Conservation (phyloP, 805 yeast genomes). For the Yamadazyma tumulicola region DNA sequence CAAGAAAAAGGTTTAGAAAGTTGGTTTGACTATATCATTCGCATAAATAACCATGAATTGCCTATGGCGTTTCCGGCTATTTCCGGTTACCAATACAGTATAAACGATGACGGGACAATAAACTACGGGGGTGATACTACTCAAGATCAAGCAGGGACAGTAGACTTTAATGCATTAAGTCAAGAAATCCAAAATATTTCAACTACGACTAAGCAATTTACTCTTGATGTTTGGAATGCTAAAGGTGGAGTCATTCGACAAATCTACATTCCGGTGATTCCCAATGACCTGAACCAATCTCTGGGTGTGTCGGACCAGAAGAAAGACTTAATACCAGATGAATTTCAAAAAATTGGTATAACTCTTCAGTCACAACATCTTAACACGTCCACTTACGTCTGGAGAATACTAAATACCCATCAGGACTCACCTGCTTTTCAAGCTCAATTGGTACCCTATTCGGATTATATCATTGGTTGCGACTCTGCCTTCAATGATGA, state of each 20-base stretch:
- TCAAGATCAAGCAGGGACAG: conserved; percentile 29
- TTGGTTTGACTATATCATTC: conserved; percentile 85
- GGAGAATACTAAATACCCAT: conserved; percentile 77
- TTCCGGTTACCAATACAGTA: conserved; percentile 25
- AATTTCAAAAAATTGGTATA: conserved; percentile 56
- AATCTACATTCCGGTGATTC: conserved; percentile 23
- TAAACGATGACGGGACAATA: conserved; percentile 40
- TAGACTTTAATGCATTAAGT: conserved; percentile 41
- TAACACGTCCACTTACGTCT: conserved; percentile 72
- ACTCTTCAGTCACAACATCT: conserved; percentile 76
- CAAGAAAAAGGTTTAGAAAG: conserved; percentile 54
- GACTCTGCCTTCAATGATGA: conserved; percentile 60
- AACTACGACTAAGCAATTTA: conserved; percentile 34
- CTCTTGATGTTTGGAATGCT: conserved; percentile 76
- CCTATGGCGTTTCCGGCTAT: conserved; percentile 36
- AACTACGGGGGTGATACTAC: conserved; percentile 32
- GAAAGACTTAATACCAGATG: conserved; percentile 24
- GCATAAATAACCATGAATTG: conserved; percentile 67
- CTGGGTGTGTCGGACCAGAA: no score
- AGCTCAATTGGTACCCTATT: conserved; percentile 79
- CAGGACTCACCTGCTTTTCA: conserved; percentile 76
- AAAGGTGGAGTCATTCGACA: conserved; percentile 64
- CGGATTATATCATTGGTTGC: conserved; percentile 82
- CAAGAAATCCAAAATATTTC: conserved; percentile 39
- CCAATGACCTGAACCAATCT: conserved; percentile 11